Evolutionary conservation across 352 stramenopile species (phyloP).

Genomic region (Pythium rishiriense): DNA sequence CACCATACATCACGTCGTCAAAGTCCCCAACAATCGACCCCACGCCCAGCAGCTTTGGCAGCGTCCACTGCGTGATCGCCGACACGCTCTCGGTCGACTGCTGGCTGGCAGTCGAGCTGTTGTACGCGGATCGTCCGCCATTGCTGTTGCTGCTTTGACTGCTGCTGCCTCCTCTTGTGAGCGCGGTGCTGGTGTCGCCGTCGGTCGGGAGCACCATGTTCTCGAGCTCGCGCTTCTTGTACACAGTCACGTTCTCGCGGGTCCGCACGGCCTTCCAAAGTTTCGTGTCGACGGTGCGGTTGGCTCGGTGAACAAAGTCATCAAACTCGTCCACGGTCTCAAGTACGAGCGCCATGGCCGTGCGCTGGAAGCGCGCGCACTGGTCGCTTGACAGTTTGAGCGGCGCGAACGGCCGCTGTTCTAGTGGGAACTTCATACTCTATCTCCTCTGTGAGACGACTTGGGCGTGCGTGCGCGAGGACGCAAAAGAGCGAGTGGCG

Average conservation of each 20-base stretch:
- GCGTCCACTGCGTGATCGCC: not conserved
- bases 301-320: constrained; percentile 26
- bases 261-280: constrained; percentile 45
- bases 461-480: not conserved
- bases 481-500: too few species aligned
- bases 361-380: constrained; percentile 38
- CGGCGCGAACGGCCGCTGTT: constrained; percentile 24
- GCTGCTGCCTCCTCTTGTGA: not conserved
- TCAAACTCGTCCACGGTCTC: constrained; percentile 45
- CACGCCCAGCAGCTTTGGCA: constrained; percentile 25
- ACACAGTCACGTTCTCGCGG: constrained; percentile 35
- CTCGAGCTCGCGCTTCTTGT: constrained; percentile 31
- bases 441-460: too few species aligned
- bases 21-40: constrained; percentile 26
- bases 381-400: constrained; percentile 45
- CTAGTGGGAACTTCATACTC: constrained; percentile 24
- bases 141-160: constrained; percentile 5
- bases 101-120: constrained; percentile 28
- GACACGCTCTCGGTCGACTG: constrained; percentile 29
- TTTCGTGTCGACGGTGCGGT: constrained; percentile 40
- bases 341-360: constrained; percentile 34
- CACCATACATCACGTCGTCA: constrained; percentile 39
- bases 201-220: not conserved
- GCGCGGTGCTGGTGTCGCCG: too few species aligned
- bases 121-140: constrained; percentile 9